Evolutionary conservation across 2,329 filamentous ascomycete genomes (phyloP).

Genomic region (Xylaria sp.): DNA sequence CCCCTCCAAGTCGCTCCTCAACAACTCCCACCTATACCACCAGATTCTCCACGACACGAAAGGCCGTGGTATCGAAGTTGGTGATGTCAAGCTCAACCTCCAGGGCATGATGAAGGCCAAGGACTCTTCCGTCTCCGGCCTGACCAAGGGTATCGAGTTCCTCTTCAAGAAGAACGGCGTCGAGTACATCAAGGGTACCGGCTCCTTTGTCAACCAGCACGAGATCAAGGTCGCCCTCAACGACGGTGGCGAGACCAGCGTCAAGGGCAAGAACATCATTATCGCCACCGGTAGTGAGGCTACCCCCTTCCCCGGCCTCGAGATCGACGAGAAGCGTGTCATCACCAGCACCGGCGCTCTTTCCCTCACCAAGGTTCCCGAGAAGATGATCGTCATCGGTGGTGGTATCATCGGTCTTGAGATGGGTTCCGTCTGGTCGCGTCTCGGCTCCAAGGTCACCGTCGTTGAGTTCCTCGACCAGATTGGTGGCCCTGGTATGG

Average conservation of each 20-base stretch:
- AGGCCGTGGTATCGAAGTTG: conserved; percentile 93
- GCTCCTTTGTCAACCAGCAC: conserved; percentile 80
- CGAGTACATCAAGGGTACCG: conserved; percentile 93
- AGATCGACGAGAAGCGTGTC: conserved; percentile 96
- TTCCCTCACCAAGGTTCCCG: conserved; percentile 80
- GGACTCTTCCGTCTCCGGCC: conserved; percentile 77
- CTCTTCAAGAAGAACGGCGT: conserved; percentile 99
- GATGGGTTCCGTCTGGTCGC: conserved; percentile 97
- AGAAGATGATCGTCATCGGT: conserved; percentile 95
- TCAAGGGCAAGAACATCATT: conserved; percentile 93
- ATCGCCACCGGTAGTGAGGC: conserved; percentile 95
- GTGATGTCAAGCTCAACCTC: conserved; percentile 94
- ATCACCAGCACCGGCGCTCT: conserved; percentile 95
- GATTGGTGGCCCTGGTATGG: conserved; percentile 98
- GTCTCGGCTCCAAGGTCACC: conserved; percentile 88
- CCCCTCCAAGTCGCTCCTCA: conserved; percentile 97
- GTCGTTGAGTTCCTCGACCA: conserved; percentile 95
- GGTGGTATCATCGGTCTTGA: conserved; percentile 98
- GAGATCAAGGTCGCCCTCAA: conserved; percentile 85
- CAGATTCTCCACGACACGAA: conserved; percentile 96
- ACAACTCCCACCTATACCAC: conserved; percentile 99
- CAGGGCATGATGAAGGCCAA: conserved; percentile 97
- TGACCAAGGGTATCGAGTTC: conserved; percentile 98
- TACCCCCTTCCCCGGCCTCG: conserved; percentile 91
- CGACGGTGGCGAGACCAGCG: conserved; percentile 83